Conservation (phyloP, 169 alveolate genomes). For the Plasmodium reichenowi region DNA sequence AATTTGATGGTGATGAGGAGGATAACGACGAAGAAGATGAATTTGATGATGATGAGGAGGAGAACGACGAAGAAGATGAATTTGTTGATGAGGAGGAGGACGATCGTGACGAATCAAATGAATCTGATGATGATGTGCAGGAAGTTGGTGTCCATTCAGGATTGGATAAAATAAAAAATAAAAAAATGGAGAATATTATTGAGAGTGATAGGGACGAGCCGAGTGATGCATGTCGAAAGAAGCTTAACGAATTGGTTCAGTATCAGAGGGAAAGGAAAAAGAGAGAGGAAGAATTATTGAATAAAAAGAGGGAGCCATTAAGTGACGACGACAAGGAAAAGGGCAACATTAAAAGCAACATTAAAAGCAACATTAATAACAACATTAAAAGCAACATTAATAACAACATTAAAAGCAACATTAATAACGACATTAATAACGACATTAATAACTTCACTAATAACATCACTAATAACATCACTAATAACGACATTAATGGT, state of each 20-base stretch:
- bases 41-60: neutral
- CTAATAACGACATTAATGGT: neutral
- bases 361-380: no score
- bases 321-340: neutral
- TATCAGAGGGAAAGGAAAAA: constrained; percentile 12
- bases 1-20: neutral
- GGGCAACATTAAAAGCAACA: no score
- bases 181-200: neutral
- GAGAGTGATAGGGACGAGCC: constrained; percentile 7
- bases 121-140: constrained; percentile 5
- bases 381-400: no score
- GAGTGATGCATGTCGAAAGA: neutral
- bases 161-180: constrained; percentile 6
- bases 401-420: no score
- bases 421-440: no score
- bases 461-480: no score
- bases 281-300: neutral
- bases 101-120: neutral
- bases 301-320: neutral
- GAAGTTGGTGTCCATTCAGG: neutral
- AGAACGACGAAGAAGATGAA: constrained; percentile 12
- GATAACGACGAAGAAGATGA: constrained; percentile 45
- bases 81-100: constrained; percentile 12
- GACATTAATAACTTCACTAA: no score
- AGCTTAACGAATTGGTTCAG: constrained; percentile 10